These are phyloP conservation scores for Eudorina sp. DNA, from an alignment of 139 green algal species.

Conservation along the genomic window DNA sequence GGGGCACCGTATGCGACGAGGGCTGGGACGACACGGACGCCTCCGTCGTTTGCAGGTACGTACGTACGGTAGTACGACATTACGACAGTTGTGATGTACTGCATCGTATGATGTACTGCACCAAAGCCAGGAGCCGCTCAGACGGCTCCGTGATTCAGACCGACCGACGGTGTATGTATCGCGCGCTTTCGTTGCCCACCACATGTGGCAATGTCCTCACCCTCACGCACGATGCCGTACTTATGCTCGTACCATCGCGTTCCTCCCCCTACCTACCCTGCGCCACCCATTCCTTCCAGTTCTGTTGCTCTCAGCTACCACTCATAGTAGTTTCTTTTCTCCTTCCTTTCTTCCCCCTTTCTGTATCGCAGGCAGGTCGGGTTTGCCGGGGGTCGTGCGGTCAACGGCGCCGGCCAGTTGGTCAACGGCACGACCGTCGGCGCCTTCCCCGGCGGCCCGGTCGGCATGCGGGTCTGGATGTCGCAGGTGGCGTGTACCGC, in stretches of 20 bases:
- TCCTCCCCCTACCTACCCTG: neutral
- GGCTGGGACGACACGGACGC: slow-evolving; percentile 20
- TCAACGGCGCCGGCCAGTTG: neutral
- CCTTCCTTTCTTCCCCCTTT: too few relatives aligned
- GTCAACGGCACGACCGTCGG: neutral
- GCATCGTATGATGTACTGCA: too few relatives aligned
- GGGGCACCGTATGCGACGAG: slow-evolving; percentile 29
- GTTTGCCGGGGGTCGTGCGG: neutral
- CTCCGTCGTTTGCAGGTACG: slow-evolving; percentile 17
- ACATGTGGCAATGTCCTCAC: too few relatives aligned
- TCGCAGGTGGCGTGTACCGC: neutral
- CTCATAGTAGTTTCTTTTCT: too few relatives aligned
- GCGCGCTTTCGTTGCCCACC: too few relatives aligned
- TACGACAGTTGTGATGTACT: too few relatives aligned
- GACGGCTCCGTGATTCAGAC: too few relatives aligned
- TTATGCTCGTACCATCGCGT: neutral
- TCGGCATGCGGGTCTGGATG: neutral
- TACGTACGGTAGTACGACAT: too few relatives aligned
- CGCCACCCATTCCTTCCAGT: neutral
- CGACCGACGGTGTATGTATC: too few relatives aligned
- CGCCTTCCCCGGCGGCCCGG: neutral
- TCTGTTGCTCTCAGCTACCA: neutral
- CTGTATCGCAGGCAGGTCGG: slow-evolving; percentile 38
- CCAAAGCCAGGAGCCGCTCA: too few relatives aligned
- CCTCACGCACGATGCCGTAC: neutral